phyloP scores from a whole-genome alignment of 2,329 filamentous ascomycete species.

The Claviceps lovelessii region DNA sequence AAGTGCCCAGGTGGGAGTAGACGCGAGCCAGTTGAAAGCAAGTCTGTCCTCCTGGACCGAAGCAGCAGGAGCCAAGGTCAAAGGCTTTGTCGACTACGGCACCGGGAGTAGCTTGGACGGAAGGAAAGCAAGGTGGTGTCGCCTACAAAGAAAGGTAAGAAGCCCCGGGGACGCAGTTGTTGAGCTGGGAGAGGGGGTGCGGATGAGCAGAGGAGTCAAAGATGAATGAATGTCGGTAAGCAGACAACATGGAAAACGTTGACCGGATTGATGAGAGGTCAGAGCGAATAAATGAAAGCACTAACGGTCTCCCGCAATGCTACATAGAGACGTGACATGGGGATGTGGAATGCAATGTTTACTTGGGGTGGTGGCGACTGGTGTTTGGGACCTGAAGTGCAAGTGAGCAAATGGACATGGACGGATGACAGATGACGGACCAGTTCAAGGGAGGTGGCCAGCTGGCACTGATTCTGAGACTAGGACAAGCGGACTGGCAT shows the following conservation, averaged over 20 bases:
- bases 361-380: conserved; percentile 5
- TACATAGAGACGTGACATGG: neutral
- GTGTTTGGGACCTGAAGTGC: conserved; percentile 6
- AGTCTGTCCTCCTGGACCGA: neutral
- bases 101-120: neutral
- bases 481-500: conserved; percentile 7
- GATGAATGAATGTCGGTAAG: neutral
- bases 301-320: neutral
- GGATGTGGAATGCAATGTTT: conserved; percentile 11
- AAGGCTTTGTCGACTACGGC: neutral
- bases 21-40: neutral
- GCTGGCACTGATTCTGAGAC: conserved; percentile 8
- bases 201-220: conserved; percentile 1
- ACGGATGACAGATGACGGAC: conserved; percentile 1
- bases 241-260: neutral
- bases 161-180: neutral
- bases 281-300: conserved; percentile 6
- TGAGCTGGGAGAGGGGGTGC: neutral
- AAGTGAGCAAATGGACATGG: neutral
- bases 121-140: neutral
- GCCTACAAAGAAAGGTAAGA: neutral
- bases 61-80: conserved; percentile 2
- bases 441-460: conserved; percentile 5
- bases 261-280: neutral
- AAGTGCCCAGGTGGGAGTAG: neutral